phyloP scores from a whole-genome alignment of 768 basidiomycete species.

The Boletus rubropictus region DNA sequence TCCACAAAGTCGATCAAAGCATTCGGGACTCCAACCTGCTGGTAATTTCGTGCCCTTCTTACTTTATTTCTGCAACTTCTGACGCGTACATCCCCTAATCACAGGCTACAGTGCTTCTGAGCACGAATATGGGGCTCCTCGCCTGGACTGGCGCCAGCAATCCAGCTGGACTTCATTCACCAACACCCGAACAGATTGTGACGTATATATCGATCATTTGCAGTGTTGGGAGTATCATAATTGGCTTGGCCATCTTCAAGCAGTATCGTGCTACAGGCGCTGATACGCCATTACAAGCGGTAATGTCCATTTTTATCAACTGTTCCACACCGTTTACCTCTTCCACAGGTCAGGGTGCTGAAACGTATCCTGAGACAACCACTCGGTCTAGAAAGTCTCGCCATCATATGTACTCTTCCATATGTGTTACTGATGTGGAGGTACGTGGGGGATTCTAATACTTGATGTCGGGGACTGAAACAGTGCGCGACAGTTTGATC shows the following conservation, averaged over 20 bases:
- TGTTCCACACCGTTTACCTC: background rate
- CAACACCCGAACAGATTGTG: constrained; percentile 23
- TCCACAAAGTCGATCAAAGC: constrained; percentile 28
- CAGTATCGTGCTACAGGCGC: constrained; percentile 31
- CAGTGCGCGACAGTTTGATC: constrained; percentile 23
- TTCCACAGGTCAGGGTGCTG: constrained; percentile 20
- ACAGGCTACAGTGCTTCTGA: constrained; percentile 28
- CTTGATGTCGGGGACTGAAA: background rate
- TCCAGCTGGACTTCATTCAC: background rate
- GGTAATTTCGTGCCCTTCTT: constrained; percentile 7
- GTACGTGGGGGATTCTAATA: constrained; percentile 16
- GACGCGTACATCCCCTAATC: background rate
- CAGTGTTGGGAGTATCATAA: constrained; percentile 26
- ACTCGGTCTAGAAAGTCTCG: constrained; percentile 33
- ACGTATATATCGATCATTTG: constrained; percentile 27
- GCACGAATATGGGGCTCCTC: constrained; percentile 24
- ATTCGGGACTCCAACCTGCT: constrained; percentile 30
- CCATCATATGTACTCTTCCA: constrained; percentile 38
- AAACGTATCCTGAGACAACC: constrained; percentile 23
- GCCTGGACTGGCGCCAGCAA: constrained; percentile 11
- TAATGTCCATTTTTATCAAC: background rate
- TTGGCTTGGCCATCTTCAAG: constrained; percentile 28
- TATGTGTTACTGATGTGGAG: constrained; percentile 38
- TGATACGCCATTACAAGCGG: constrained; percentile 28
- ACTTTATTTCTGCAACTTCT: background rate